These are phyloP conservation scores for Fusarium siculi DNA, from an alignment of 2,329 filamentous ascomycete species.

Conservation along the genomic window DNA sequence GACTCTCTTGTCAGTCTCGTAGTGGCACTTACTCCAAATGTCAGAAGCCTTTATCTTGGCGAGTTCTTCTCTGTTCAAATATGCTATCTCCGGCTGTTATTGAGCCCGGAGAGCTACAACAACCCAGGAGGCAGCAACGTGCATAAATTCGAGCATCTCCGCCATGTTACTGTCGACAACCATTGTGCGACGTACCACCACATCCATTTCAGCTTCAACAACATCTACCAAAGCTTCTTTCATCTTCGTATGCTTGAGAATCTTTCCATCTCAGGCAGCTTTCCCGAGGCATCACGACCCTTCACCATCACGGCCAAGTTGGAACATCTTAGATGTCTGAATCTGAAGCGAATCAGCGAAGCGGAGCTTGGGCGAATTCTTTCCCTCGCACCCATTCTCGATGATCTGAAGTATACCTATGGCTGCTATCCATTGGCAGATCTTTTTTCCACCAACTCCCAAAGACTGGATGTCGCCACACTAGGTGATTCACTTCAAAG, in stretches of 20 bases:
- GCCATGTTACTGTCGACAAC: neutral
- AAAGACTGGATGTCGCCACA: neutral
- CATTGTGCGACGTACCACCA: neutral
- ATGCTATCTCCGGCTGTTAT: neutral
- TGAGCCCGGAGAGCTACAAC: accelerated
- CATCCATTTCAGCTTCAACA: neutral
- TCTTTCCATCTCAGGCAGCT: neutral
- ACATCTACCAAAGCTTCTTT: neutral
- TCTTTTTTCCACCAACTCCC: too few relatives aligned
- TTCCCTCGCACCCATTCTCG: neutral
- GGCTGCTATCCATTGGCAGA: neutral
- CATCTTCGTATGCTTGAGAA: neutral
- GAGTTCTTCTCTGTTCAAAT: neutral
- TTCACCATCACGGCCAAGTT: neutral
- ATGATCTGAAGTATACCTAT: neutral
- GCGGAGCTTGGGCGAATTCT: neutral
- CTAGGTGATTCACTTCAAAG: neutral
- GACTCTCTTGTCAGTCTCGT: neutral
- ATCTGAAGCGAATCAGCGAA: neutral
- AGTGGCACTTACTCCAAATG: neutral
- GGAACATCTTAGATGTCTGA: neutral
- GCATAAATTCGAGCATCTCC: neutral
- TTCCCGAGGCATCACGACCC: accelerated
- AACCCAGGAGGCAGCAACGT: accelerated
- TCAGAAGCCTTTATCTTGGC: neutral